A percentile compares a stretch with the other conserved stretches of the same genome.
Evolutionary conservation across 2,329 filamentous ascomycete species (phyloP).

Genomic region (Neospermospora avenae): DNA sequence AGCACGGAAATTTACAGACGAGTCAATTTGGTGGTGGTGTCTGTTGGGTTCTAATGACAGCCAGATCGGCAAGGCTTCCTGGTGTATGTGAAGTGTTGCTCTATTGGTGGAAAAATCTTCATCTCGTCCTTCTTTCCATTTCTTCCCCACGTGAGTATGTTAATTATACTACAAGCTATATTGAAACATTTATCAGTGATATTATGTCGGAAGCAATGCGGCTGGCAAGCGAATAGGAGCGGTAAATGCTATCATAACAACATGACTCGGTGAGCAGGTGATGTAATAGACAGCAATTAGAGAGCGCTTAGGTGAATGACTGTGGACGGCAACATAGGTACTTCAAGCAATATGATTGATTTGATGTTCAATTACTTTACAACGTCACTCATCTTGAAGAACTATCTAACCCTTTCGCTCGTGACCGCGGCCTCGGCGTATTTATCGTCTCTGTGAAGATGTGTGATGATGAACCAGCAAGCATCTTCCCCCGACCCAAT

Average conservation of each 20-base stretch:
- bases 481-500: slow-evolving; percentile 15
- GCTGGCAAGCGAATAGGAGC: slow-evolving; percentile 1
- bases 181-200: slow-evolving; percentile 5
- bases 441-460: not conserved
- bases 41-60: slow-evolving; percentile 1
- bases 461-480: slow-evolving; percentile 21
- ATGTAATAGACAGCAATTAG: not conserved
- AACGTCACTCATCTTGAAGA: slow-evolving; percentile 13
- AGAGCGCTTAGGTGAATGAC: not conserved
- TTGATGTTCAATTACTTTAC: slow-evolving; percentile 22
- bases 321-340: not conserved
- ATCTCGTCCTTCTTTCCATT: not conserved
- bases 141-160: not conserved
- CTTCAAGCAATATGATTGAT: slow-evolving; percentile 9
- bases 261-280: not conserved
- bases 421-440: not conserved
- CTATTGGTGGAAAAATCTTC: not conserved
- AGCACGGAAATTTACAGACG: not conserved
- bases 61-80: not conserved
- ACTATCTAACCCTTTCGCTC: slow-evolving; percentile 9
- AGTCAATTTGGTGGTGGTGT: not conserved
- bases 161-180: not conserved
- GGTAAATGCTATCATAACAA: not conserved
- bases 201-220: not conserved
- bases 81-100: not conserved